phyloP scores from a whole-genome alignment of 106 monocot genomes.

The Dioscorea zingiberensis region DNA sequence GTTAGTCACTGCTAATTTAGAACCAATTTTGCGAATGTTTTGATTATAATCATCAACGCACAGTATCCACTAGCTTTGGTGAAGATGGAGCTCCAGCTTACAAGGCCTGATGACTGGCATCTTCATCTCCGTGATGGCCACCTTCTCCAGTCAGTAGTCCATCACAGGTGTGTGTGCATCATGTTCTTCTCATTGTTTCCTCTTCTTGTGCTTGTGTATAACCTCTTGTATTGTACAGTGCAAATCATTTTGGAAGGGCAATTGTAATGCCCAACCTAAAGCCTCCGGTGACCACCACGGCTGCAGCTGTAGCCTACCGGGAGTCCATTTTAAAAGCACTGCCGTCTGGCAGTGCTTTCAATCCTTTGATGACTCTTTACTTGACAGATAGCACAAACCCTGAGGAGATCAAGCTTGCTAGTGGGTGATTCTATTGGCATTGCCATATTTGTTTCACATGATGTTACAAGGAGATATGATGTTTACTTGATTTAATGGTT shows the following conservation, averaged over 20 bases:
- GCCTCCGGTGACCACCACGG: conserved; percentile 81
- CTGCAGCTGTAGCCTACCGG: conserved; percentile 60
- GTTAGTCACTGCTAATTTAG: no score
- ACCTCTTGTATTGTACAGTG: conserved; percentile 28
- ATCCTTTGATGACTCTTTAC: conserved; percentile 89
- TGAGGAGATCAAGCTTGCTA: conserved; percentile 71
- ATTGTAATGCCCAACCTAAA: conserved; percentile 96
- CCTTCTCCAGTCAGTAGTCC: conserved; percentile 60
- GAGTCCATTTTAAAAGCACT: conserved; percentile 60
- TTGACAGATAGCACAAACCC: conserved; percentile 79
- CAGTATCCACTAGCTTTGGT: no score
- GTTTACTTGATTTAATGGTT: background rate
- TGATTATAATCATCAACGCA: no score
- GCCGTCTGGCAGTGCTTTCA: conserved; percentile 40
- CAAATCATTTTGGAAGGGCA: conserved; percentile 62
- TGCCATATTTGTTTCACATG: no score
- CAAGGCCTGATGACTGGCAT: conserved; percentile 93
- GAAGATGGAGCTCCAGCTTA: conserved; percentile 46
- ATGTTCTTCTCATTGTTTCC: background rate
- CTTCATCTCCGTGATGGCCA: conserved; percentile 91
- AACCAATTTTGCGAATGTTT: no score
- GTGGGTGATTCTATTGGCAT: conserved; percentile 32
- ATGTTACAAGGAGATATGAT: no score
- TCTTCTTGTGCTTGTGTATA: background rate
- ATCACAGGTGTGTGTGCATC: conserved; percentile 47